A percentile compares a stretch with the other conserved stretches of the same genome.
Conservation (phyloP, 208 protist species). For the Sergeia podlipaevii region DNA sequence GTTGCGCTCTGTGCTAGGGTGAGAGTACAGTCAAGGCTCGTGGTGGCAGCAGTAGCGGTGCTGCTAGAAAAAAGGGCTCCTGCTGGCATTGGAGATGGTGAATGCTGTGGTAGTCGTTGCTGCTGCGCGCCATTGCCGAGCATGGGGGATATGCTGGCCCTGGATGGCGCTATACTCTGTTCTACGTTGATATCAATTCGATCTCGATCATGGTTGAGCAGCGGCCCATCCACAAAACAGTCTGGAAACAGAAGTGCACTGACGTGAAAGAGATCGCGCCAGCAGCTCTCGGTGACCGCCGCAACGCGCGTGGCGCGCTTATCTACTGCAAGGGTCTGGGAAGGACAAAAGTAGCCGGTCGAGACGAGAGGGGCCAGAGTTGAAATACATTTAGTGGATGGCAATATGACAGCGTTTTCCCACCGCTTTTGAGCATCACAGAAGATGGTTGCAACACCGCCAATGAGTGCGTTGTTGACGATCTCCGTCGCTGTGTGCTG, state of each 20-base stretch:
- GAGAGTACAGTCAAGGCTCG: not conserved
- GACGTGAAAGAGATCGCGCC: constrained; percentile 50
- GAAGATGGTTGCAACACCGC: constrained; percentile 59
- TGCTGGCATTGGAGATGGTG: not conserved
- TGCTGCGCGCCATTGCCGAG: constrained; percentile 9
- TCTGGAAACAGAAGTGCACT: constrained; percentile 69
- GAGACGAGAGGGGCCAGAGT: constrained; percentile 35
- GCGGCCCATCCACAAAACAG: constrained; percentile 37
- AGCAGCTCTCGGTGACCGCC: constrained; percentile 24
- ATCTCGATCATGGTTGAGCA: not conserved
- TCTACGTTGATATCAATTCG: not conserved
- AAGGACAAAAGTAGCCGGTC: constrained; percentile 59
- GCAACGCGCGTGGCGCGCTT: too few species aligned
- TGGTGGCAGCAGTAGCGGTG: not conserved
- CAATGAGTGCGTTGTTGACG: constrained; percentile 41
- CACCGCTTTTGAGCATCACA: constrained; percentile 13
- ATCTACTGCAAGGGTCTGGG: constrained; percentile 36
- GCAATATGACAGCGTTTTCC: constrained; percentile 30
- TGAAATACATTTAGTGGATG: constrained; percentile 50
- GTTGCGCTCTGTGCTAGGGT: not conserved
- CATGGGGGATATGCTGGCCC: not conserved
- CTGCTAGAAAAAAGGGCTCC: not conserved
- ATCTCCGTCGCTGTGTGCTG: constrained; percentile 36
- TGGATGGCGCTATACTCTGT: not conserved
- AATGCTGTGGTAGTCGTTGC: not conserved